phyloP scores from a whole-genome alignment of 73 alveolate species.

The Blepharisma stoltei region DNA sequence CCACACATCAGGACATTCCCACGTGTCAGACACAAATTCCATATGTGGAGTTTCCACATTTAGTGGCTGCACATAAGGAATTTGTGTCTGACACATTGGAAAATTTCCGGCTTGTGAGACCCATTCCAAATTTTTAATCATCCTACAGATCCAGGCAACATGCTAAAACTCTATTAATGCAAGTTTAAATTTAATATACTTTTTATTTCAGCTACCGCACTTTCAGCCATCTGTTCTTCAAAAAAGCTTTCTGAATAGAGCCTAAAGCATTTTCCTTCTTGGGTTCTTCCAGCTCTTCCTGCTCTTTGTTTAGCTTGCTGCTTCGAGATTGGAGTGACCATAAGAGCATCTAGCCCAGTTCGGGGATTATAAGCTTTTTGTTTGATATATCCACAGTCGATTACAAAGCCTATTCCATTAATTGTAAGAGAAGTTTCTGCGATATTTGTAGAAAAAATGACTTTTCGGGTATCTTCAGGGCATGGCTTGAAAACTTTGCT shows the following conservation, averaged over 20 bases:
- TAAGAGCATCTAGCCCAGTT: slow-evolving; percentile 91
- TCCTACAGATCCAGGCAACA: too few species aligned
- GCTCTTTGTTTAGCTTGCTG: slow-evolving; percentile 91
- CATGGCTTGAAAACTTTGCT: slow-evolving; percentile 75
- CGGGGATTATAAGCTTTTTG: slow-evolving; percentile 83
- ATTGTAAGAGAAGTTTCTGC: slow-evolving; percentile 97
- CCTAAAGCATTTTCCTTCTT: slow-evolving; percentile 92
- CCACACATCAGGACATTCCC: too few species aligned
- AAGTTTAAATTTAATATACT: too few species aligned
- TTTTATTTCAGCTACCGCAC: slow-evolving; percentile 93
- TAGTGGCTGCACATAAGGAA: too few species aligned
- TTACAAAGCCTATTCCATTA: slow-evolving; percentile 92
- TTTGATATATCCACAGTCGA: slow-evolving; percentile 93
- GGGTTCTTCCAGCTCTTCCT: slow-evolving; percentile 98
- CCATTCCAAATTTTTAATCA: too few species aligned
- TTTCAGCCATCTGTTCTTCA: slow-evolving; percentile 83
- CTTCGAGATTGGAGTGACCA: slow-evolving; percentile 84
- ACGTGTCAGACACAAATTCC: too few species aligned
- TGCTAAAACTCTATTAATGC: too few species aligned
- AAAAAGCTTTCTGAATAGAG: slow-evolving; percentile 84
- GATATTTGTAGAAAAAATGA: slow-evolving; percentile 92
- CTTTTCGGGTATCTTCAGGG: slow-evolving; percentile 87
- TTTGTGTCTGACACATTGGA: too few species aligned
- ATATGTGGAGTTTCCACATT: too few species aligned
- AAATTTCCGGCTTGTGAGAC: too few species aligned